Conservation (phyloP, 176 grass and related monocot genomes). For the Triticum aestivum region IWGSC_CS_RefSeq_v2.1 NC_057813.1:4479473-4479972, state of each 20-base stretch:
- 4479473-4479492: neutral
- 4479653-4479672: constrained; percentile 55
- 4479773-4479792: constrained; percentile 39
- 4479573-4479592: constrained; percentile 36
- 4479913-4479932: neutral
- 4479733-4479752: neutral
- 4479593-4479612: constrained; percentile 15
- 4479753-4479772: constrained; percentile 34
- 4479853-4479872: neutral
- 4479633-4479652: constrained; percentile 36
- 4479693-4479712: constrained; percentile 41
- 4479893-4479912: neutral
- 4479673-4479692: constrained; percentile 58
- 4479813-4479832: constrained; percentile 40
- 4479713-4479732: neutral
- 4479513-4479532: neutral
- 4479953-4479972: neutral
- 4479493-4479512: neutral
- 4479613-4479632: constrained; percentile 35
- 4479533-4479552: neutral
- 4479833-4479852: neutral
- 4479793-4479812: constrained; percentile 54
- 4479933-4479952: neutral
- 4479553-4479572: neutral
- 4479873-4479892: neutral